phyloP scores from a whole-genome alignment of 768 basidiomycete genomes.

The Fomitopsis serialis region DNA sequence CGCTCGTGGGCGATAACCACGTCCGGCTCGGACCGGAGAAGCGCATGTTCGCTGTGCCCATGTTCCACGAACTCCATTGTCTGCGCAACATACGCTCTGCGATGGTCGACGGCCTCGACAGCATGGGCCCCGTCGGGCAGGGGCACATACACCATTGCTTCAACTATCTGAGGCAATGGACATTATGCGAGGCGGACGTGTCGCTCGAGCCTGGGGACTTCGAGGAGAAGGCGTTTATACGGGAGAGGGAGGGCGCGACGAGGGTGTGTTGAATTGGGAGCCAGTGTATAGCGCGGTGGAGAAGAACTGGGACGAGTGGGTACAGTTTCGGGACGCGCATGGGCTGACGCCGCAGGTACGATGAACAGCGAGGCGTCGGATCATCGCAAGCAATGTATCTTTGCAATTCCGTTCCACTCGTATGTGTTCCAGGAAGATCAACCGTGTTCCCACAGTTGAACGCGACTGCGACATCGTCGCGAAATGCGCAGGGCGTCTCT shows the following conservation, averaged over 20 bases:
- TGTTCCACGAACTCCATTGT: conserved; percentile 32
- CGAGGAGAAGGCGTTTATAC: conserved; percentile 11
- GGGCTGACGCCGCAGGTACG: no score
- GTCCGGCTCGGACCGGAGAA: conserved; percentile 22
- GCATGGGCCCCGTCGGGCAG: conserved; percentile 4
- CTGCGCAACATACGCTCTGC: conserved; percentile 23
- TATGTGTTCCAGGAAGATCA: no score
- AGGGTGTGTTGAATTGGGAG: conserved; percentile 26
- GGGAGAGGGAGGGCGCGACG: conserved; percentile 14
- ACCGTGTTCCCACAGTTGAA: no score
- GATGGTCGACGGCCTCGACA: conserved; percentile 10
- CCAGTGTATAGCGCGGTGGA: conserved; percentile 19
- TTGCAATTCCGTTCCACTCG: no score
- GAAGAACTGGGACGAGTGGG: conserved; percentile 12
- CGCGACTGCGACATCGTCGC: no score
- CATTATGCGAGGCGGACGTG: conserved; percentile 26
- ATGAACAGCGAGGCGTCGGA: no score
- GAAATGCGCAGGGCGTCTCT: no score
- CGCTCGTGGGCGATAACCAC: conserved; percentile 25
- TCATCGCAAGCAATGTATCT: no score
- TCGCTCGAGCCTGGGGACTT: conserved; percentile 25
- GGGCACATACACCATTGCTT: conserved; percentile 28
- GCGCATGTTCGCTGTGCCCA: conserved; percentile 28
- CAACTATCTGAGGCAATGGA: conserved; percentile 27
- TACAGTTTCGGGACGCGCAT: conserved; percentile 4